These are phyloP conservation scores for Pleurostoma richardsiae DNA, from an alignment of 2,329 filamentous ascomycete genomes.

Conservation along the genomic window DNA sequence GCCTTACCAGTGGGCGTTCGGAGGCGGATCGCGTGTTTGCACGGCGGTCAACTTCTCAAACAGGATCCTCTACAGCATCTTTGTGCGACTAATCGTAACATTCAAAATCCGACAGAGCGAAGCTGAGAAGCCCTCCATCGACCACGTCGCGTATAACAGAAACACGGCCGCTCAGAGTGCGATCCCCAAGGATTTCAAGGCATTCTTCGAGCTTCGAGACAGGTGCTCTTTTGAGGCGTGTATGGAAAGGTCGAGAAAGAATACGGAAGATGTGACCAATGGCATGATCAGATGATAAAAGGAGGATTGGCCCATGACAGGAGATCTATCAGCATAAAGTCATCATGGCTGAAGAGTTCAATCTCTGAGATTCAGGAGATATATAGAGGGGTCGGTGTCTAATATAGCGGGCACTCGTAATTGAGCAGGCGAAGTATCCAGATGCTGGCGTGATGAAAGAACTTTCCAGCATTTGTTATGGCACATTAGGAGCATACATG, in stretches of 20 bases:
- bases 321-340: too few species aligned
- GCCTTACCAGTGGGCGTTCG: constrained; percentile 13
- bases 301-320: not conserved
- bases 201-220: constrained; percentile 1
- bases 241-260: not conserved
- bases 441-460: too few species aligned
- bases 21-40: constrained; percentile 13
- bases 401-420: too few species aligned
- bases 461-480: too few species aligned
- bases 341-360: too few species aligned
- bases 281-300: not conserved
- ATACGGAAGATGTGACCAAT: not conserved
- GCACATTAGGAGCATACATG: too few species aligned
- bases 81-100: constrained; percentile 12
- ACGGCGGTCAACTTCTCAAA: constrained; percentile 15
- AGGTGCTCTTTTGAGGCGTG: not conserved
- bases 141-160: constrained; percentile 14
- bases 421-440: too few species aligned
- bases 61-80: constrained; percentile 14
- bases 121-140: constrained; percentile 4
- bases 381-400: too few species aligned
- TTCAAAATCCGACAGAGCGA: constrained; percentile 10
- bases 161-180: constrained; percentile 7
- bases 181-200: constrained; percentile 1
- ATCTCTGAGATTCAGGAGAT: too few species aligned